Percentiles rank a stretch among this genome's conserved stretches.
Evolutionary conservation across 148 eudicot genomes (phyloP).

Genomic region (Drosera capensis): DNA sequence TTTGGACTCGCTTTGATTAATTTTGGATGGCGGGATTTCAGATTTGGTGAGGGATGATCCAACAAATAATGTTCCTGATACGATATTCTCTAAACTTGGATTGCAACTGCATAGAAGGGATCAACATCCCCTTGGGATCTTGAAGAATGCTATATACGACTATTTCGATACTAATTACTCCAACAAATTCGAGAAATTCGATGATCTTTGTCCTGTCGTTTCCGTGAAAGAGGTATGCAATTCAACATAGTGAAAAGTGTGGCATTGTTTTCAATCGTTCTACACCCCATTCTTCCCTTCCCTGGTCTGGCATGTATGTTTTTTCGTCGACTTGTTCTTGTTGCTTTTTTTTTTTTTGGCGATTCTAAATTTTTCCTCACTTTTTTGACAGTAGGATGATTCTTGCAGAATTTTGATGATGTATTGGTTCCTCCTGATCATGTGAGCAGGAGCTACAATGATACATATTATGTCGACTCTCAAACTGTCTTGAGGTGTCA

Average conservation of each 20-base stretch:
- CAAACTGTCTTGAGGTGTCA: constrained; percentile 93
- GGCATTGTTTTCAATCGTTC: neutral
- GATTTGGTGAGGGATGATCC: constrained; percentile 92
- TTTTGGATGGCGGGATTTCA: constrained; percentile 16
- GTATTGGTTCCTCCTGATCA: constrained; percentile 98
- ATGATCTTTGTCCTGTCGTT: constrained; percentile 68
- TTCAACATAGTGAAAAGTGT: too few relatives aligned
- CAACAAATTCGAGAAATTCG: constrained; percentile 65
- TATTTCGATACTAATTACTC: constrained; percentile 67
- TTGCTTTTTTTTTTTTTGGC: neutral
- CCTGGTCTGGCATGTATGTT: too few relatives aligned
- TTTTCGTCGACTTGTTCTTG: constrained; percentile 1
- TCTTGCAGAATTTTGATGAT: constrained; percentile 96
- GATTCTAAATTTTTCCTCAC: constrained; percentile 1
- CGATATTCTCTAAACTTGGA: constrained; percentile 81
- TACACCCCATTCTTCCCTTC: neutral
- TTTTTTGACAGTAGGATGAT: constrained; percentile 13
- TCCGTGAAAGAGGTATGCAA: constrained; percentile 34
- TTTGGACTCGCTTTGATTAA: constrained; percentile 5
- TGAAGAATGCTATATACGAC: constrained; percentile 79
- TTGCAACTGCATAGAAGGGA: constrained; percentile 79
- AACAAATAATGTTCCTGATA: constrained; percentile 84
- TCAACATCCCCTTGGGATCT: constrained; percentile 78
- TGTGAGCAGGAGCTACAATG: constrained; percentile 97
- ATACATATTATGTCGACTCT: constrained; percentile 83